Conservation (phyloP, 345 rosid genomes). For the Populus pruinosa region DNA sequence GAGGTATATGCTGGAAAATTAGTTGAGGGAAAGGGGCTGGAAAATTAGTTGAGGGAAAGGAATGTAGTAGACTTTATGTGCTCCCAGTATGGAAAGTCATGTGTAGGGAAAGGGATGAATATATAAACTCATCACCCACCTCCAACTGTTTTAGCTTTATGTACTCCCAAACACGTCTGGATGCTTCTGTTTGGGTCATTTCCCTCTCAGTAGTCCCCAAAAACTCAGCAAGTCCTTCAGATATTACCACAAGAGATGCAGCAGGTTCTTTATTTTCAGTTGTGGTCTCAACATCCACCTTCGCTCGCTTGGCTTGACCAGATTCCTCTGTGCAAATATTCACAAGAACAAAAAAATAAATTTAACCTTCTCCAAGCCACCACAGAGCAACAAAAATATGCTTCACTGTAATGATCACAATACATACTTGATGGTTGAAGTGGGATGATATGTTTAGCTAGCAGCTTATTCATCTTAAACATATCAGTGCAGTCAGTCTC, state of each 20-base stretch:
- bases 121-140: conserved; percentile 37
- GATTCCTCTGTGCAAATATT: conserved; percentile 57
- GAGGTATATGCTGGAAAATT: background rate
- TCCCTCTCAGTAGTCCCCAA: conserved; percentile 61
- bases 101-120: background rate
- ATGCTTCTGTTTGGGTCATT: conserved; percentile 58
- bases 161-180: conserved; percentile 70
- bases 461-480: conserved; percentile 97
- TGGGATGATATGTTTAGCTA: conserved; percentile 82
- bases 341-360: conserved; percentile 10
- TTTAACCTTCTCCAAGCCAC: conserved; percentile 7
- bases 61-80: too few relatives aligned
- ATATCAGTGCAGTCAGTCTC: conserved; percentile 98
- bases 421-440: conserved; percentile 80
- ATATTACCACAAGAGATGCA: conserved; percentile 45
- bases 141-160: conserved; percentile 66
- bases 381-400: background rate
- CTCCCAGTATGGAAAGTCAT: background rate
- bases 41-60: background rate
- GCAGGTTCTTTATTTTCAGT: conserved; percentile 44
- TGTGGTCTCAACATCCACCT: conserved; percentile 55
- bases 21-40: background rate
- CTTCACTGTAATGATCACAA: background rate
- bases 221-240: conserved; percentile 81
- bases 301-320: conserved; percentile 64